phyloP scores from a whole-genome alignment of 2,329 filamentous ascomycete genomes.

The Hypoxylon sp. region DNA sequence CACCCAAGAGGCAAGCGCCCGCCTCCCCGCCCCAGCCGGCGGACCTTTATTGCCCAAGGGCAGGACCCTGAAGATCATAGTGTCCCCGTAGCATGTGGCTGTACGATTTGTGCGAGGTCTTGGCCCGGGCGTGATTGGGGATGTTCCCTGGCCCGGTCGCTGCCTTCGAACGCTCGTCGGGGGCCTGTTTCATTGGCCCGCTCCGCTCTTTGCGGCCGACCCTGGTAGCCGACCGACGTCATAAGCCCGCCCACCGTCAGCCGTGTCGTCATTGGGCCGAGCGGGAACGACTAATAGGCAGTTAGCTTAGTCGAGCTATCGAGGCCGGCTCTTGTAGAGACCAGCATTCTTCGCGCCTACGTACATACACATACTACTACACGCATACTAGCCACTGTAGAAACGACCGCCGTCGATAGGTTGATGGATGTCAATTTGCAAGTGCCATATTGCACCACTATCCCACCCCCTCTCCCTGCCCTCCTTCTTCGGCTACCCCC shows the following conservation, averaged over 20 bases:
- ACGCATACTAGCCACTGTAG: conserved; percentile 19
- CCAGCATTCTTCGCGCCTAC: conserved; percentile 25
- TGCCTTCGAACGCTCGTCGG: conserved; percentile 21
- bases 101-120: conserved; percentile 37
- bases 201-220: conserved; percentile 26
- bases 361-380: no score
- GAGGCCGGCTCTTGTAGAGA: conserved; percentile 23
- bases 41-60: conserved; percentile 32
- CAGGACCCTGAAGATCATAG: conserved; percentile 44
- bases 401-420: no score
- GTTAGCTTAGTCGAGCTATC: conserved; percentile 23
- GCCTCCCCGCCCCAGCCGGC: conserved; percentile 38
- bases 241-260: conserved; percentile 34
- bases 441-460: conserved; percentile 28
- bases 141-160: conserved; percentile 32
- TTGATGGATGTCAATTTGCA: conserved; percentile 28
- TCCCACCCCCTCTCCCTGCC: conserved; percentile 18
- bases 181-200: conserved; percentile 33
- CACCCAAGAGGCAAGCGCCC: conserved; percentile 25
- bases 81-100: conserved; percentile 35
- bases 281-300: conserved; percentile 14
- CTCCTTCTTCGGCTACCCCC: no score
- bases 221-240: conserved; percentile 38
- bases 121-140: no score
- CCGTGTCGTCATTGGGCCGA: conserved; percentile 42